Evolutionary conservation across 768 basidiomycete genomes (phyloP), one percentile per base, ranked within the genome.

Genomic region (Hortiboletus campestris): DNA sequence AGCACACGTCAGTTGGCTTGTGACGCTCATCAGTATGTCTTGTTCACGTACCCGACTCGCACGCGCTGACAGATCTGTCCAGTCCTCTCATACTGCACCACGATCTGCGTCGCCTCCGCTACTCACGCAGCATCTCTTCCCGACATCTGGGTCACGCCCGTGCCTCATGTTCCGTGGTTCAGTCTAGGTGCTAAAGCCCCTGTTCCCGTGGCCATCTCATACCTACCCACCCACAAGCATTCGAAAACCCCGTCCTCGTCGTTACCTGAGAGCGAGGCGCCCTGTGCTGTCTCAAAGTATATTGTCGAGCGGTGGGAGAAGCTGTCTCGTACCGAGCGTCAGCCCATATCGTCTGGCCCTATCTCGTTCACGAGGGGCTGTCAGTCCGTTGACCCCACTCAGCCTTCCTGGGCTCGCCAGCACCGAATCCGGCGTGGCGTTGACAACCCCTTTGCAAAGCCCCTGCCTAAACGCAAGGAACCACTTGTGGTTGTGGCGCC

Each of bases 111-210:
- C 53, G 66, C 76, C 51, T 65, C 78, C 20, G 67, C 80, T 60
- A 64, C 76, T 3, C 86, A 89, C 60, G 64, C 69, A 25, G 61
- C 62, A 46, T 59, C 62, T 11, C 66, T 80, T 57, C 75, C 79
- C 10, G 69, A 72, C 42, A 72, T 89, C 51, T 89, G 86, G 86
- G 68, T 47, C 29, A 72, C 72, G 40, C 75, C 79, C 11, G 67
- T 88, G 34, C 79, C 80, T 56, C 65, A 72, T 14, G 73, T 87
- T 19, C 76, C 78, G 16, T 89, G 88, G 88, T 89, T 86, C 64
- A 40, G 65, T 54, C 55, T 50, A 3, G 49, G 38, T n/a, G 29
- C 49, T 22, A 46, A 59, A 29, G n/a, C 39, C 3, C 45, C 51
- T 0, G 20, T 31, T 20, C 46, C 63, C 16, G 38, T 51, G 16